Percentiles rank a stretch among this genome's conserved stretches.
These are phyloP conservation scores for Gaertneriomyces semiglobifer DNA, from an alignment of 192 early-diverging fungal species.

Conservation along the genomic window DNA sequence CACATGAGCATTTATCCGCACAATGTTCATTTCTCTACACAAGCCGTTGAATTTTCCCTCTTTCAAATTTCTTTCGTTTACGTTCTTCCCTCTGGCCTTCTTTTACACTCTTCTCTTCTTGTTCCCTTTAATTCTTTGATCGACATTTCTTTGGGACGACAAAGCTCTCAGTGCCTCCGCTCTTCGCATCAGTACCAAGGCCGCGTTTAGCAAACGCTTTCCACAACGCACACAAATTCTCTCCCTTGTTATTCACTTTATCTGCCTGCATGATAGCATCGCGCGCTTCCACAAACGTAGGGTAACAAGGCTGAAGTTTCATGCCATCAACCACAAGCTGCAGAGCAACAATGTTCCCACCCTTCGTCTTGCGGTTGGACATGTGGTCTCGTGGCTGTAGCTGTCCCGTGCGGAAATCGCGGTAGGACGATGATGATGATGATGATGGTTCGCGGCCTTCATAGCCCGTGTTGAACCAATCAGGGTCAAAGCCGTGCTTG, in stretches of 20 bases:
- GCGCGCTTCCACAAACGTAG: slow-evolving; percentile 52
- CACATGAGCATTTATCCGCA: too few relatives aligned
- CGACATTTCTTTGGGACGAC: slow-evolving; percentile 41
- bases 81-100: too few relatives aligned
- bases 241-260: slow-evolving; percentile 36
- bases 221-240: slow-evolving; percentile 48
- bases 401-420: slow-evolving; percentile 35
- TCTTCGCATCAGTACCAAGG: slow-evolving; percentile 68
- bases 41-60: too few relatives aligned
- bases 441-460: background rate
- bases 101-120: too few relatives aligned
- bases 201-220: slow-evolving; percentile 82
- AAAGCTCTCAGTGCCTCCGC: slow-evolving; percentile 39
- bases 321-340: slow-evolving; percentile 53
- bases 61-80: too few relatives aligned
- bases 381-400: slow-evolving; percentile 8
- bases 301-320: slow-evolving; percentile 53
- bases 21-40: too few relatives aligned
- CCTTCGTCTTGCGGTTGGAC: slow-evolving; percentile 6
- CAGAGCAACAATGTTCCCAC: slow-evolving; percentile 47
- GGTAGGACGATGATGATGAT: slow-evolving; percentile 14
- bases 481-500: slow-evolving; percentile 47
- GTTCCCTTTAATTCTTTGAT: background rate
- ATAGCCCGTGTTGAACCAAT: slow-evolving; percentile 42
- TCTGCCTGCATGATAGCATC: slow-evolving; percentile 51